Conservation (phyloP, 2,329 filamentous ascomycete genomes). For the Malbranchea zuffiana region DNA sequence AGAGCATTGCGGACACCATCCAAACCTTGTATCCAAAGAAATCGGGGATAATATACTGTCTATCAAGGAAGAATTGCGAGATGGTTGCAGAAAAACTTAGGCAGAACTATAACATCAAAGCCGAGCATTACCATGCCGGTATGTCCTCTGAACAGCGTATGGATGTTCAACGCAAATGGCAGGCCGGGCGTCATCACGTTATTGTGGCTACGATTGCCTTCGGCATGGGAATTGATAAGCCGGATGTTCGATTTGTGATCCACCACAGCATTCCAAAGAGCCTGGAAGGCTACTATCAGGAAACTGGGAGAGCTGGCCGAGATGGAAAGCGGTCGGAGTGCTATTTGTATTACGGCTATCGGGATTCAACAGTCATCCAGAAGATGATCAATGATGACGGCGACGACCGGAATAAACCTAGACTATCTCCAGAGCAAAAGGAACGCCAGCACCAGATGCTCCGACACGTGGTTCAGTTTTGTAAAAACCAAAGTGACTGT, state of each 20-base stretch:
- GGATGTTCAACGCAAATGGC: constrained; percentile 69
- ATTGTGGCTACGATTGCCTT: constrained; percentile 98
- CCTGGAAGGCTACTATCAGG: constrained; percentile 95
- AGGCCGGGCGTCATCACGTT: constrained; percentile 65
- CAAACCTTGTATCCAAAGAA: constrained; percentile 56
- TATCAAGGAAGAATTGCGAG: constrained; percentile 76
- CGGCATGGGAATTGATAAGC: constrained; percentile 99
- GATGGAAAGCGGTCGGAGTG: constrained; percentile 82
- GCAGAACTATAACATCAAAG: constrained; percentile 53
- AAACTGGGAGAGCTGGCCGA: constrained; percentile 87
- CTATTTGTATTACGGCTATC: constrained; percentile 78
- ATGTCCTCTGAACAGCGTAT: constrained; percentile 59
- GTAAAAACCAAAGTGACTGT: constrained; percentile 80
- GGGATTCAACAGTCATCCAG: constrained; percentile 61
- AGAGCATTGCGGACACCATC: constrained; percentile 50
- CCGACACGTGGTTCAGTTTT: constrained; percentile 72
- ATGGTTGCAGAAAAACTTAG: constrained; percentile 59
- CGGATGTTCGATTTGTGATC: constrained; percentile 91
- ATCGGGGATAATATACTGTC: constrained; percentile 86
- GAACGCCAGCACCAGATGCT: constrained; percentile 77
- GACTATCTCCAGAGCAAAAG: constrained; percentile 48
- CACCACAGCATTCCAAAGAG: constrained; percentile 90
- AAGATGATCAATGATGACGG: constrained; percentile 79
- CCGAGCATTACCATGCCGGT: constrained; percentile 76
- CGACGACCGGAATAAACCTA: constrained; percentile 40